Base-by-base conservation (phyloP, 1,139 yeast species). In the Debaryomyces udenii region DNA sequence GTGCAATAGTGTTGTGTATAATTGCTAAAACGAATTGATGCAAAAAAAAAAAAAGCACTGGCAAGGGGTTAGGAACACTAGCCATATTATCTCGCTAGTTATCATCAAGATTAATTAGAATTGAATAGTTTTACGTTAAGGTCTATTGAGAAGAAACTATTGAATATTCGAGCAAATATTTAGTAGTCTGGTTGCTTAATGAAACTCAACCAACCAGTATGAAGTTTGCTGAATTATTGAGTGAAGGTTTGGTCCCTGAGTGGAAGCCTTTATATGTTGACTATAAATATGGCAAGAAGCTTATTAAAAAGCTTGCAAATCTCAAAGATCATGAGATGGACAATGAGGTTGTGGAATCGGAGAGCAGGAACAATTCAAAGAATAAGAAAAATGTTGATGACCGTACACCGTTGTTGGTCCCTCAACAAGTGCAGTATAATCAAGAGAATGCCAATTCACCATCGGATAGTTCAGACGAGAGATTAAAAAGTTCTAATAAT, bases 211-310 rank as follows among this genome's bases (percentile, higher is more conserved):
- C 5, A 16, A 27, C 11, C 10, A 24, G 16, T 13, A 81, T 81
- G 87, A 81, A 80, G 61, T 81, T 81, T 55, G 84, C 78, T 9
- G 84, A 78, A 48, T 75, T 82, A 27, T 62, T 81, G 43, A 74
- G 68, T 45, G 83, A 78, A 35, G 78, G 79, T 23, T 63, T 80
- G 47, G 87, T 87, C 5, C 96, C 96, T 1, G 96, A 89, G 60
- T 89, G 96, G 96, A 74, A 81, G 51, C 81, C 79, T 45, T 90
- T 85, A 57, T 89, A 90, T 53, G 68, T 90, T 30, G 83, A 88
- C 61, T 90, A 90, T 57, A 84, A 83, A 56, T 65, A 65, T 18
- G 76, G 76, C 5, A 71, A 70, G 51, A 70, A 69, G 49, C 49
- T 66, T 38, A 69, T 71, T 42, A 68, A 68, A 43, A 56, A 56